Percentiles rank a stretch among this genome's conserved stretches.
Evolutionary conservation across 1,284 basidiomycete species (phyloP).

Genomic region (Coniferiporia weirii): DNA sequence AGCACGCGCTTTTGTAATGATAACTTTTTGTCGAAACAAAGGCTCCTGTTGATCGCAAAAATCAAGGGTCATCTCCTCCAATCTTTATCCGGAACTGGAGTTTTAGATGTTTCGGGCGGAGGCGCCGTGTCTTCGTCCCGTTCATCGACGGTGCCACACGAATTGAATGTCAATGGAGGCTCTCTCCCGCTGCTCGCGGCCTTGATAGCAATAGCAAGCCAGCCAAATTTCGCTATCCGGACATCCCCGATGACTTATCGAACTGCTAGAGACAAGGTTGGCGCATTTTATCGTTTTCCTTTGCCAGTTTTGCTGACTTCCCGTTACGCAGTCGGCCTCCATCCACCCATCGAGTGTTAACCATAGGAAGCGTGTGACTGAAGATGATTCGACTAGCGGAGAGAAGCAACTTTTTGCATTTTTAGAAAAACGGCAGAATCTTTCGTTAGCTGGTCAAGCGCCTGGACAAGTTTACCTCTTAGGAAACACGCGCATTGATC

Average conservation of each 20-base stretch:
- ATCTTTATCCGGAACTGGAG: conserved; percentile 76
- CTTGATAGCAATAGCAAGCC: conserved; percentile 80
- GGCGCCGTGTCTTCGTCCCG: conserved; percentile 31
- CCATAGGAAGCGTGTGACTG: conserved; percentile 57
- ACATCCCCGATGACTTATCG: conserved; percentile 70
- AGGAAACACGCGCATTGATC: conserved; percentile 83
- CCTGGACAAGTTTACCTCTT: conserved; percentile 70
- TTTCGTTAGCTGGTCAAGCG: conserved; percentile 41
- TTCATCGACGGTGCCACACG: conserved; percentile 48
- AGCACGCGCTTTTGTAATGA: conserved; percentile 80
- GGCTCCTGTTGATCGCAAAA: conserved; percentile 79
- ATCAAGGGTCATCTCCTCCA: conserved; percentile 80
- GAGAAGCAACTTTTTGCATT: conserved; percentile 85
- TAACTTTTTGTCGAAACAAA: conserved; percentile 87
- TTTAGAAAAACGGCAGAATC: conserved; percentile 80
- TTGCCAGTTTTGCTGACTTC: conserved; percentile 18
- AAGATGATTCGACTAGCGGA: conserved; percentile 36
- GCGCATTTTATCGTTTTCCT: conserved; percentile 21
- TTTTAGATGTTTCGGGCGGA: conserved; percentile 73
- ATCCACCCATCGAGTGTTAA: conserved; percentile 91
- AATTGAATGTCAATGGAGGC: conserved; percentile 72
- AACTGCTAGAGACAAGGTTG: conserved; percentile 84
- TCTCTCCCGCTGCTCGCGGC: conserved; percentile 81
- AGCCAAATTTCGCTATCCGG: conserved; percentile 92
- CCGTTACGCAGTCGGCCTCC: conserved; percentile 47